These are phyloP conservation scores for Apodospora peruviana DNA, from an alignment of 495 filamentous ascomycete species.

Conservation along the genomic window DNA sequence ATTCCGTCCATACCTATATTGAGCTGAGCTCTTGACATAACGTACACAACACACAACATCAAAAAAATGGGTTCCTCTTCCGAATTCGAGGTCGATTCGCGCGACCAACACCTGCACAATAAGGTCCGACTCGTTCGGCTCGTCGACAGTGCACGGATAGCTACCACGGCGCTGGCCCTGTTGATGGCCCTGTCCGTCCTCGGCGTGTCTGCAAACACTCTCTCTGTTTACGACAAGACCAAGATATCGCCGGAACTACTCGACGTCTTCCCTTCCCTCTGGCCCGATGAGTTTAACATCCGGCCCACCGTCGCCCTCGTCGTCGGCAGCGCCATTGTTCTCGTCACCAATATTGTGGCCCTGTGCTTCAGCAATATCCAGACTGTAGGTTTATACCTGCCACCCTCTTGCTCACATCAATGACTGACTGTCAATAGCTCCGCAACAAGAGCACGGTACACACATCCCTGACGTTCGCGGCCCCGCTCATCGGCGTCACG, in stretches of 20 bases:
- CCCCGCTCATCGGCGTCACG: slow-evolving; percentile 37
- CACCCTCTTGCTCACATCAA: too few relatives aligned
- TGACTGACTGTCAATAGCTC: slow-evolving; percentile 28
- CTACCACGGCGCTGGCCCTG: slow-evolving; percentile 42
- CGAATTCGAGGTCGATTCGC: slow-evolving; percentile 34
- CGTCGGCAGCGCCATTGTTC: slow-evolving; percentile 36
- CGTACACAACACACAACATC: slow-evolving; percentile 9
- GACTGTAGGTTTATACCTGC: slow-evolving; percentile 27
- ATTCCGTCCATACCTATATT: too few relatives aligned
- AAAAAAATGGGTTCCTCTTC: slow-evolving; percentile 20
- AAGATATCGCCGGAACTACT: slow-evolving; percentile 27
- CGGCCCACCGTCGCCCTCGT: slow-evolving; percentile 47
- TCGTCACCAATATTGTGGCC: slow-evolving; percentile 36
- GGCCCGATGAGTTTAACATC: slow-evolving; percentile 47
- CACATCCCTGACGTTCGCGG: slow-evolving; percentile 30
- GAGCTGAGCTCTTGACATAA: background rate
- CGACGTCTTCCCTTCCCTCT: slow-evolving; percentile 41
- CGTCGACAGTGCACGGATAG: slow-evolving; percentile 37
- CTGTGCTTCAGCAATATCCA: slow-evolving; percentile 36
- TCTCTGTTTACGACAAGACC: slow-evolving; percentile 46
- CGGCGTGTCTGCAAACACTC: slow-evolving; percentile 41
- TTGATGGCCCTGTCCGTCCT: slow-evolving; percentile 44
- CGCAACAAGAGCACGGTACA: slow-evolving; percentile 32
- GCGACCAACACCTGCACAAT: slow-evolving; percentile 28
- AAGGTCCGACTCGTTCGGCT: slow-evolving; percentile 29